Conservation (phyloP, 1,139 yeast genomes). For the Meyerozyma sp. region DNA sequence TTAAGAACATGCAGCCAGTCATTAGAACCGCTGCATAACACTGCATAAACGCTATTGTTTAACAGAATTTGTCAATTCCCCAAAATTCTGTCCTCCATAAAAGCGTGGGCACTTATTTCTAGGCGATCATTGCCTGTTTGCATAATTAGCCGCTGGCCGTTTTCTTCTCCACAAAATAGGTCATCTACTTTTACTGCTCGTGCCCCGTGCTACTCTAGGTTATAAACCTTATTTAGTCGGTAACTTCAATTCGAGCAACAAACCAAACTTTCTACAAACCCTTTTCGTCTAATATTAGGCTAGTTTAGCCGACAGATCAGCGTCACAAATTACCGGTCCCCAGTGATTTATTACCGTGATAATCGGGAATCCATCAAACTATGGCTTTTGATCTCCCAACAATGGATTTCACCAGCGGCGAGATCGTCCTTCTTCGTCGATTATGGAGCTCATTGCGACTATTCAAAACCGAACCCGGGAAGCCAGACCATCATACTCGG, state of each 20-base stretch:
- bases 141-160: neutral
- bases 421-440: neutral
- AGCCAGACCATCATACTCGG: neutral
- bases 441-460: neutral
- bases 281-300: too few species aligned
- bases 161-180: neutral
- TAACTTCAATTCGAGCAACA: neutral
- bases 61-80: neutral
- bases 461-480: neutral
- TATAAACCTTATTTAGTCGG: too few species aligned
- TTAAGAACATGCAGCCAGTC: neutral
- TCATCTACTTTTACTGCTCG: too few species aligned
- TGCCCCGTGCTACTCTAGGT: too few species aligned
- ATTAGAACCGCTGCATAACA: neutral
- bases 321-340: too few species aligned
- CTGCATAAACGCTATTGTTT: neutral
- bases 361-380: neutral
- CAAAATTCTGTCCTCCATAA: neutral
- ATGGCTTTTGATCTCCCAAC: neutral
- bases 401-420: neutral
- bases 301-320: too few species aligned
- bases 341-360: neutral
- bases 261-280: too few species aligned
- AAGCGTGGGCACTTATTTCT: neutral
- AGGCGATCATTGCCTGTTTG: neutral